Percentiles rank a stretch among this genome's conserved stretches.
These are phyloP conservation scores for Agaricus subrufescens DNA, from an alignment of 768 basidiomycete genomes.

Conservation along the genomic window DNA sequence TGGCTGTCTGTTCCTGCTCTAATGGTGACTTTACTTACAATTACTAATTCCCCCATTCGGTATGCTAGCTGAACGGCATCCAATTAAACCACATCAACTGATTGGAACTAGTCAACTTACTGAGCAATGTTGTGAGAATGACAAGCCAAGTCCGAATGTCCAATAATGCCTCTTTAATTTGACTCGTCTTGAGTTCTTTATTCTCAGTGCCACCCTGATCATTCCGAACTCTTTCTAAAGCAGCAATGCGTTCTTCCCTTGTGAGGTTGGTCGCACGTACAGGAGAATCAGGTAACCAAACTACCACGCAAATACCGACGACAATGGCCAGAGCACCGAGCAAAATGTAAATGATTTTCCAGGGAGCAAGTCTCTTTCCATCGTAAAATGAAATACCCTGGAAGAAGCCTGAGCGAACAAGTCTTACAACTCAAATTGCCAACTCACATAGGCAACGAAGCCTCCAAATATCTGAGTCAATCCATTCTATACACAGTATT, in stretches of 20 bases:
- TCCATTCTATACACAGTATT: conserved; percentile 40
- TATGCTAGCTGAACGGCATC: conserved; percentile 45
- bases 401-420: not conserved
- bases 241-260: conserved; percentile 56
- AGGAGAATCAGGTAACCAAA: conserved; percentile 65
- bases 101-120: conserved; percentile 28
- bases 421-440: not conserved
- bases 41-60: conserved; percentile 63
- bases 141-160: conserved; percentile 63
- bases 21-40: conserved; percentile 32
- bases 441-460: conserved; percentile 54
- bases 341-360: conserved; percentile 58
- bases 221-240: conserved; percentile 60
- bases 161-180: conserved; percentile 49
- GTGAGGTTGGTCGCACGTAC: conserved; percentile 54
- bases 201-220: conserved; percentile 63
- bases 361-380: conserved; percentile 44
- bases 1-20: not conserved
- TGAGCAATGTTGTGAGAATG: conserved; percentile 51
- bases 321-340: conserved; percentile 58
- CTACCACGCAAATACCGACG: conserved; percentile 49
- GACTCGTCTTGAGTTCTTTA: conserved; percentile 53
- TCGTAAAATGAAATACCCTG: conserved; percentile 55
- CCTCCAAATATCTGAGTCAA: conserved; percentile 58
- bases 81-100: conserved; percentile 3